Evolutionary conservation across 2,329 filamentous ascomycete genomes (phyloP).

Genomic region (Nigrospora osmanthi): DNA sequence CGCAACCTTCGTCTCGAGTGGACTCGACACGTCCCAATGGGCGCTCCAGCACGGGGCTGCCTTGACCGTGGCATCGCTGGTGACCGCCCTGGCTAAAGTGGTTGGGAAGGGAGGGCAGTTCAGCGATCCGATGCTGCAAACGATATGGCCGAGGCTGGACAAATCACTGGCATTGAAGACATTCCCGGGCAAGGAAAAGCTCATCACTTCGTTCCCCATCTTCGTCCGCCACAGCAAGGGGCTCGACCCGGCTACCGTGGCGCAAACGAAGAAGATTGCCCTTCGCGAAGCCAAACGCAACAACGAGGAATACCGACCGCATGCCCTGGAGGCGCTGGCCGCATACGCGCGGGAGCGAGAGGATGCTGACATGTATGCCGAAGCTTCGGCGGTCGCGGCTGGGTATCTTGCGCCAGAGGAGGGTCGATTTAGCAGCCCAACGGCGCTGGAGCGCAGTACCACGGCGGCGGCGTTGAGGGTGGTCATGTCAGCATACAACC

Average conservation of each 20-base stretch:
- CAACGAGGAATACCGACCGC: conserved; percentile 74
- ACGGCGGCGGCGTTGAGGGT: conserved; percentile 43
- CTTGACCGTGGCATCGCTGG: conserved; percentile 67
- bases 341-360: conserved; percentile 60
- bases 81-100: conserved; percentile 55
- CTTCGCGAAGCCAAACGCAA: conserved; percentile 86
- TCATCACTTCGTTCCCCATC: conserved; percentile 70
- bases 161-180: conserved; percentile 81
- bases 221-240: conserved; percentile 61
- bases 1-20: conserved; percentile 53
- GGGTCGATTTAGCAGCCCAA: conserved; percentile 29
- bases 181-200: conserved; percentile 82
- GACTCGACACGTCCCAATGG: conserved; percentile 80
- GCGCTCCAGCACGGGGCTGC: conserved; percentile 83
- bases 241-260: conserved; percentile 46
- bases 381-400: conserved; percentile 56
- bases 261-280: conserved; percentile 70
- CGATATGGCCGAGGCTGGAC: conserved; percentile 77
- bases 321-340: conserved; percentile 67
- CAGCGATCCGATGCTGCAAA: conserved; percentile 48
- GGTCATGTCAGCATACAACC: conserved; percentile 40
- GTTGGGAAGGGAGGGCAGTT: conserved; percentile 51
- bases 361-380: conserved; percentile 62
- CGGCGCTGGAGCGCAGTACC: conserved; percentile 33
- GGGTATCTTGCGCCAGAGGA: conserved; percentile 50